phyloP scores from a whole-genome alignment of 202 grass and related monocot species.

The Brachypodium distachyon region DNA sequence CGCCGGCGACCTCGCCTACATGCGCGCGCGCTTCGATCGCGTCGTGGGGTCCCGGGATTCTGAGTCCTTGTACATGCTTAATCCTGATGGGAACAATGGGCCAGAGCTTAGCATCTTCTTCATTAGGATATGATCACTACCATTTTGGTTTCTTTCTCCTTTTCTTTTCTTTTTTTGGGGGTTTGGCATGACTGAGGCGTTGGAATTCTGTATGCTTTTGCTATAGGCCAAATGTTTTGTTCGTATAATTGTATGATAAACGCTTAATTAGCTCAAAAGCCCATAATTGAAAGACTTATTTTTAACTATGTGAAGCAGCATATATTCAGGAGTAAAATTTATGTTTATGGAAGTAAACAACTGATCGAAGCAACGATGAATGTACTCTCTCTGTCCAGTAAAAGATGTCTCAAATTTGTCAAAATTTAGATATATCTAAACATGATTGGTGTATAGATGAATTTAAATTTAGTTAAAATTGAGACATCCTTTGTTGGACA shows the following conservation, averaged over 20 bases:
- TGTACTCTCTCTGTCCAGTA: too few relatives aligned
- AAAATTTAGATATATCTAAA: too few relatives aligned
- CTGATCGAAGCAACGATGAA: too few relatives aligned
- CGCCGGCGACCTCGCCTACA: slow-evolving; percentile 70
- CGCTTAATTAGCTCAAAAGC: too few relatives aligned
- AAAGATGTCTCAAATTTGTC: too few relatives aligned
- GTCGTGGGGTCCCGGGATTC: slow-evolving; percentile 75
- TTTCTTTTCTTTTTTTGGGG: too few relatives aligned
- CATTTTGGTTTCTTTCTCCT: neutral
- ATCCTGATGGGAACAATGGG: slow-evolving; percentile 73
- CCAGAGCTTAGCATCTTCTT: slow-evolving; percentile 97
- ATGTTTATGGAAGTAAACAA: neutral
- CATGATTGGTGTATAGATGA: too few relatives aligned
- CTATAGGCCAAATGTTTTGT: too few relatives aligned
- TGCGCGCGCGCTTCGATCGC: slow-evolving; percentile 73
- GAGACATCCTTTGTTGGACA: too few relatives aligned
- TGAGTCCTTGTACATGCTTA: slow-evolving; percentile 88
- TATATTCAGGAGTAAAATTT: neutral
- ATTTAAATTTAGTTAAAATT: neutral
- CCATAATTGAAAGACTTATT: neutral
- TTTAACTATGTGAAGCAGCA: neutral
- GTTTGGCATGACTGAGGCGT: neutral
- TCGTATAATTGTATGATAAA: neutral
- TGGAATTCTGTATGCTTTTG: slow-evolving; percentile 1
- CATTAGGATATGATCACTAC: slow-evolving; percentile 60